Evolutionary conservation across 106 monocot genomes (phyloP).

Genomic region (Dioscorea alata): DNA sequence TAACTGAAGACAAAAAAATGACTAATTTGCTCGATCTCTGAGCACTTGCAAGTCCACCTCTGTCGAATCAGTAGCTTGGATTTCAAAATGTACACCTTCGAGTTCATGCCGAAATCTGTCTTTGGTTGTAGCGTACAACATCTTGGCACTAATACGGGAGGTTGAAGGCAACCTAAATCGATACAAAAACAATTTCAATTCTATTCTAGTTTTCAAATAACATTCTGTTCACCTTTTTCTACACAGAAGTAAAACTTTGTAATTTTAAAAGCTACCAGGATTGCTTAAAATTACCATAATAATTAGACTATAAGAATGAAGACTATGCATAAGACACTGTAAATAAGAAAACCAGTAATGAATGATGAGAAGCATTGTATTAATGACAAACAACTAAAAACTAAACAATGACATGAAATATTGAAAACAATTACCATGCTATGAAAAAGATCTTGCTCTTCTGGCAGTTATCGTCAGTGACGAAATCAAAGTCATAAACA

Average conservation of each 20-base stretch:
- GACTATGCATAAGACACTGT: too few relatives aligned
- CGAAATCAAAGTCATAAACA: conserved; percentile 33
- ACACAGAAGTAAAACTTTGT: too few relatives aligned
- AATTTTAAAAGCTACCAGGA: too few relatives aligned
- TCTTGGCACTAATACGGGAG: conserved; percentile 25
- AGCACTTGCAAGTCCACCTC: conserved; percentile 22
- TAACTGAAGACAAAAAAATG: too few relatives aligned
- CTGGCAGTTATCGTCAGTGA: conserved; percentile 31
- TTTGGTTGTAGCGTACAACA: conserved; percentile 25
- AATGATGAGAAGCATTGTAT: too few relatives aligned
- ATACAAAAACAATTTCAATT: too few relatives aligned
- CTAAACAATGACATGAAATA: background rate
- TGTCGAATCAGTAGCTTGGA: conserved; percentile 22
- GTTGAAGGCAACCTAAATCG: conserved; percentile 15
- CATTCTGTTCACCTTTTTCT: too few relatives aligned
- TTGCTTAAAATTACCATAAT: too few relatives aligned
- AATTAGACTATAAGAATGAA: too few relatives aligned
- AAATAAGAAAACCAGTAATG: too few relatives aligned
- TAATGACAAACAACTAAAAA: too few relatives aligned
- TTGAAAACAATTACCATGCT: conserved; percentile 18
- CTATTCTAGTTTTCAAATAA: too few relatives aligned
- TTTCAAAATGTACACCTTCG: conserved; percentile 27
- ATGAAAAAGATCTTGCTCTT: conserved; percentile 42
- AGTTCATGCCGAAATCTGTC: conserved; percentile 15
- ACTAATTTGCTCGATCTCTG: conserved; percentile 17